Base-by-base conservation (phyloP, 2,329 filamentous ascomycete genomes). In the Aspergillus tubingensis region DNA sequence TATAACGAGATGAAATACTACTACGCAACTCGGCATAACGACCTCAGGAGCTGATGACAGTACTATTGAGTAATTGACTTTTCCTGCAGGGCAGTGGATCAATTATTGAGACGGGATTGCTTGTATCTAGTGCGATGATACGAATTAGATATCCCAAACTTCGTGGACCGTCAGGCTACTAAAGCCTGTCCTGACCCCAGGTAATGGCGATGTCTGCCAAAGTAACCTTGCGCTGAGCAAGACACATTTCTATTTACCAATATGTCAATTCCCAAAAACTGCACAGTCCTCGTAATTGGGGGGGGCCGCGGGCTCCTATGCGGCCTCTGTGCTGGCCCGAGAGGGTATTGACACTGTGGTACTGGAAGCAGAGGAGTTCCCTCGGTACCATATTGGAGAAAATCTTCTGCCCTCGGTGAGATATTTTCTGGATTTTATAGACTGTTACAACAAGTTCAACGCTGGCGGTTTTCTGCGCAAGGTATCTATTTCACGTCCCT, bases 311-410 rank as follows among this genome's bases (percentile, higher is more conserved):
- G 80, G 81, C 3, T 82, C 80, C 0, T 82, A 80, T 54, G 62
- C 79, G 1, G 79, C 81, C 4, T 62, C 75, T 0, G 76, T 67
- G 1, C 67, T 83, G 8, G 80, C 80, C 0, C 75, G 79, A 1
- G 80, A 82, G 63, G 79, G 78, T 1, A 66, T 82, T 11, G 74
- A 80, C 39, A 68, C 68, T 3, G 79, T 82, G 3, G 32, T 82
- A 0, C 65, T 83, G 2, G 81, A 82, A 56, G 76, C 75, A 2
- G 80, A 82, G 6, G 74, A 68, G 23, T 78, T 79, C 52, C 77
- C 77, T 8, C 70, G 77, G 72, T 74, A 74, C 52, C 70, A 74
- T 53, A 66, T 74, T 49, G 72, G 72, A 15, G 72, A 74, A 54
- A 74, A 70, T 58, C 72, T 72, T 67, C 64, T 74, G 8, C 58